phyloP scores from a whole-genome alignment of 768 basidiomycete species.

The Trametes punicea region DNA sequence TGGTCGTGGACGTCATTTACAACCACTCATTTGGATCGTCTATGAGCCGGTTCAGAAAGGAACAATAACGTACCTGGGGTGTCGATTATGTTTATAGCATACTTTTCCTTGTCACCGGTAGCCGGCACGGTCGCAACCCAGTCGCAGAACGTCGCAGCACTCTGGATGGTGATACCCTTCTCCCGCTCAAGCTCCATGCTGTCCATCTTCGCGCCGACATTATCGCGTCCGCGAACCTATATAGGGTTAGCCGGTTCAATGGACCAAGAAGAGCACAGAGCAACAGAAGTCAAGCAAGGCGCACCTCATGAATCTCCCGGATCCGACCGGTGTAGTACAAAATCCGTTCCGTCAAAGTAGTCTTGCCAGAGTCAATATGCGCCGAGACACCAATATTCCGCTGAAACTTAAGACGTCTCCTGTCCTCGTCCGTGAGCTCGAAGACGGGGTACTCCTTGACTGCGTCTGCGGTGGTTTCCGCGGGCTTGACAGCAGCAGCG shows the following conservation, averaged over 20 bases:
- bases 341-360: slow-evolving; percentile 93
- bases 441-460: slow-evolving; percentile 22
- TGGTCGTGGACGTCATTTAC: too few species aligned
- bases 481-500: slow-evolving; percentile 22
- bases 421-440: slow-evolving; percentile 61
- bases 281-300: slow-evolving; percentile 27
- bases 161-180: slow-evolving; percentile 99
- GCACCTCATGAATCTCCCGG: slow-evolving; percentile 92
- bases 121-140: slow-evolving; percentile 74
- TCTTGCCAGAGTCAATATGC: slow-evolving; percentile 97
- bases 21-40: too few species aligned
- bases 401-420: slow-evolving; percentile 63
- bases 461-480: slow-evolving; percentile 12
- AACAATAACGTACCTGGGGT: slow-evolving; percentile 68
- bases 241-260: background rate
- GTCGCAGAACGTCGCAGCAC: slow-evolving; percentile 97
- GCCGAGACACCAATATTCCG: slow-evolving; percentile 96
- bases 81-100: slow-evolving; percentile 97
- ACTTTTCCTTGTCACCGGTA: slow-evolving; percentile 70
- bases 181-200: slow-evolving; percentile 98
- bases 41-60: too few species aligned
- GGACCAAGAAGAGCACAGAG: too few species aligned
- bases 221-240: slow-evolving; percentile 89
- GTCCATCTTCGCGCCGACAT: slow-evolving; percentile 99
- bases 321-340: slow-evolving; percentile 96